Percentiles rank a stretch among this genome's conserved stretches.
These are phyloP conservation scores for Fagus sylvatica DNA, from an alignment of 306 rosid species.

Conservation along the genomic window DNA sequence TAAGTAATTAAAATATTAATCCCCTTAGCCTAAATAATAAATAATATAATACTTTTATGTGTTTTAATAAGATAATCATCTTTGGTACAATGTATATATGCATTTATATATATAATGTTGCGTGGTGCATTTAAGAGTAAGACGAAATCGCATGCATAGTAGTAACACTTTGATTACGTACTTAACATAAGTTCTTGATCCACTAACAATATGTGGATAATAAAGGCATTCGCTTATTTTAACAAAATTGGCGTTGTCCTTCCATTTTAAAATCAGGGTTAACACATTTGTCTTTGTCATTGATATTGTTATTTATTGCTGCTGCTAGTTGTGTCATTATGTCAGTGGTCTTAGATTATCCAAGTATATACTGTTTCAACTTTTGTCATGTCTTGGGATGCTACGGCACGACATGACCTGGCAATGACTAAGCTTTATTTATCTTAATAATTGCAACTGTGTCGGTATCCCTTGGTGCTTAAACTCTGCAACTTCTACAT, in stretches of 20 bases:
- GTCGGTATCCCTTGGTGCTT: not conserved
- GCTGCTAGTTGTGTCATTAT: slow-evolving; percentile 10
- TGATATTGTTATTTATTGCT: slow-evolving; percentile 15
- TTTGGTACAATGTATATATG: slow-evolving; percentile 31
- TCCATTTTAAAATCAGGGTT: slow-evolving; percentile 25
- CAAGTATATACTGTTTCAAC: not conserved
- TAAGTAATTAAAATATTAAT: slow-evolving; percentile 3
- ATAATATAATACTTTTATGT: not conserved
- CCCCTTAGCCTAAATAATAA: not conserved
- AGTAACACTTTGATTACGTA: slow-evolving; percentile 45
- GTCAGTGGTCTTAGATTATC: slow-evolving; percentile 27
- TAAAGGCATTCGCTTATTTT: slow-evolving; percentile 33
- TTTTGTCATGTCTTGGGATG: slow-evolving; percentile 15
- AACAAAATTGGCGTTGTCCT: slow-evolving; percentile 12
- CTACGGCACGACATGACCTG: not conserved
- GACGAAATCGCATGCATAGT: slow-evolving; percentile 35
- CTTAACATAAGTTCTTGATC: slow-evolving; percentile 42
- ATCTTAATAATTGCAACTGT: not conserved
- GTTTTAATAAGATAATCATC: slow-evolving; percentile 25
- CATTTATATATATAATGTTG: slow-evolving; percentile 26
- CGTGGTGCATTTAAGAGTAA: slow-evolving; percentile 41
- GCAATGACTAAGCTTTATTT: not conserved
- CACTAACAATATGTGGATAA: slow-evolving; percentile 56
- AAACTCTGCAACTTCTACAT: not conserved
- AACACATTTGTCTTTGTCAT: slow-evolving; percentile 25